Conservation (phyloP, 1,139 yeast genomes). For the Ashbya aceris region DNA sequence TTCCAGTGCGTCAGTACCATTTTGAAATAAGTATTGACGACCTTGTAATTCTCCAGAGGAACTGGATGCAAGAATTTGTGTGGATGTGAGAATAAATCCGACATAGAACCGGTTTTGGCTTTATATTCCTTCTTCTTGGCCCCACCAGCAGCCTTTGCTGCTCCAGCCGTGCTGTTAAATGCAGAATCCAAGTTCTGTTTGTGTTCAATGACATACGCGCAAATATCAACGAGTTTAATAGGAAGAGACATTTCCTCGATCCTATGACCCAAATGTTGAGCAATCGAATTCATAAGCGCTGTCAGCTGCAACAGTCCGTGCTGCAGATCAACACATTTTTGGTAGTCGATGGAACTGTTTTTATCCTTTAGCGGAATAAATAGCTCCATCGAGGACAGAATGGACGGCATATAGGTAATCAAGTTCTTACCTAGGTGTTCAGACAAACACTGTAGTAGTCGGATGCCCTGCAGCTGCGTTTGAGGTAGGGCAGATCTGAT, state of each 20-base stretch:
- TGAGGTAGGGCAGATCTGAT: slow-evolving; percentile 36
- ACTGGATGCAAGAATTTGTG: slow-evolving; percentile 43
- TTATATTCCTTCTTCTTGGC: slow-evolving; percentile 39
- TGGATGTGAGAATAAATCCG: slow-evolving; percentile 66
- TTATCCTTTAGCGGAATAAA: slow-evolving; percentile 38
- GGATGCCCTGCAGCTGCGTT: slow-evolving; percentile 39
- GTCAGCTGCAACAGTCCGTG: slow-evolving; percentile 17
- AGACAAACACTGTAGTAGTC: slow-evolving; percentile 35
- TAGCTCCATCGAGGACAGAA: slow-evolving; percentile 46
- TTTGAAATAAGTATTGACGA: slow-evolving; percentile 42
- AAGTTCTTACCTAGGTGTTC: slow-evolving; percentile 37
- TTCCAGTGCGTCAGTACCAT: slow-evolving; percentile 40
- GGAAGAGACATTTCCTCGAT: slow-evolving; percentile 28
- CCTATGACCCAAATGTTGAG: slow-evolving; percentile 26
- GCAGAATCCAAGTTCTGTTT: slow-evolving; percentile 25
- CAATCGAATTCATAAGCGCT: slow-evolving; percentile 12
- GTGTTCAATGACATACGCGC: slow-evolving; percentile 27
- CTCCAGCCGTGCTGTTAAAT: slow-evolving; percentile 22
- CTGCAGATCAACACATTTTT: slow-evolving; percentile 23
- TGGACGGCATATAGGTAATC: slow-evolving; percentile 40
- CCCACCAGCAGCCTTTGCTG: slow-evolving; percentile 20
- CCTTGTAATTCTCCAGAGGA: slow-evolving; percentile 31
- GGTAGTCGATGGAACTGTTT: slow-evolving; percentile 26
- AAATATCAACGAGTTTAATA: slow-evolving; percentile 31
- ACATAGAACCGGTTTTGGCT: slow-evolving; percentile 39